Base-by-base conservation (phyloP, 2,329 filamentous ascomycete species). In the Trichoderma lentiforme region DNA sequence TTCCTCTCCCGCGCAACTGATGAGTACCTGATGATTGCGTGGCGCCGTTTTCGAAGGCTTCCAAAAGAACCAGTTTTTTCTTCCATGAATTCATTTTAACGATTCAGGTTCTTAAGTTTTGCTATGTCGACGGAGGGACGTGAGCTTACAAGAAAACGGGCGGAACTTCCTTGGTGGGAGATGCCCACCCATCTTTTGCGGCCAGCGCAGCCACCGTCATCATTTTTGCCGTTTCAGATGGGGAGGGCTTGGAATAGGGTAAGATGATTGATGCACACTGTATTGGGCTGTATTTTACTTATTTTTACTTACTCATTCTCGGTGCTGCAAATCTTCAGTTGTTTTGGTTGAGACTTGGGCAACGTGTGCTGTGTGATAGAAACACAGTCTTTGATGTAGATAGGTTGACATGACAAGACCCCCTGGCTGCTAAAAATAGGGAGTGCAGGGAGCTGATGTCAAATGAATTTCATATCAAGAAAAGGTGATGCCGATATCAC, bases 11-110 rank as follows among this genome's bases (percentile, higher is more conserved):
- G 34, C 34, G 34, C 34, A 36, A 36, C 34, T 36, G 34, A 36
- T 36, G 34, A 36, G 34, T 36, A 36, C 34, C 34, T 15, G 14
- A 32, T 61, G 53, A 69, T 69, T 47, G 24, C 60, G 53, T 65
- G 62, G 62, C 62, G 62, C 39, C 43, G 39, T 53, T 65, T 65
- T 65, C 43, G 62, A 65, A 65, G 62, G 43, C 51, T 65, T 65
- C 62, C 62, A 18, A 53, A 65, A 34, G 24, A 65, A 53, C 18
- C 26, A 21, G 30, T 47, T 51, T 30, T 30, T 30, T 30, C 18
- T 63, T 21, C 36, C 24, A 57, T 43, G 39, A 57, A 18, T 14
- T 51, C 18, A n/a, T 51, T 51, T 21, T 47, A 15, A 12, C 57
- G 28, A 58, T n/a, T 58, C 56, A 58, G 26, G 26, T n/a, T 28